Evolutionary conservation across 2,329 filamentous ascomycete species (phyloP).

Genomic region (Fragosphaeria purpurea): DNA sequence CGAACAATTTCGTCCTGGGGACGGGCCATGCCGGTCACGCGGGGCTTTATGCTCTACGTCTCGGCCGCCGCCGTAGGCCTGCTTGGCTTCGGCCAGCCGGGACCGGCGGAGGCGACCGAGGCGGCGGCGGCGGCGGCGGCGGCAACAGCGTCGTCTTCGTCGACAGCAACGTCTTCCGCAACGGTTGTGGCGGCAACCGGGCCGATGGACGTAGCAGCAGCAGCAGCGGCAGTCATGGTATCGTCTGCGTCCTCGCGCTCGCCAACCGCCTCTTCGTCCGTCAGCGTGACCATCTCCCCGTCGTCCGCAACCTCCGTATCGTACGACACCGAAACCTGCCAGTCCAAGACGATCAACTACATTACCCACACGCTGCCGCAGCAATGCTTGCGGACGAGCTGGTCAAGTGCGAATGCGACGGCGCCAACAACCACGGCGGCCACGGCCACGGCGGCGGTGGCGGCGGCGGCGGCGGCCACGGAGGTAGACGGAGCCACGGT

Average conservation of each 20-base stretch:
- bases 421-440: not conserved
- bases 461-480: slow-evolving; percentile 1
- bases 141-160: not conserved
- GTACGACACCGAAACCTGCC: slow-evolving; percentile 32
- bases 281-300: slow-evolving; percentile 3
- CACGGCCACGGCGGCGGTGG: slow-evolving; percentile 8
- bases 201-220: not conserved
- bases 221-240: not conserved
- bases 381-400: slow-evolving; percentile 60
- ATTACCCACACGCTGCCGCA: slow-evolving; percentile 70
- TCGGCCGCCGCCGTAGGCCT: slow-evolving; percentile 13
- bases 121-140: not conserved
- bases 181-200: not conserved
- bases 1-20: no score
- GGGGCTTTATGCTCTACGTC: slow-evolving; percentile 13
- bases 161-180: not conserved
- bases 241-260: not conserved
- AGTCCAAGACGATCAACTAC: slow-evolving; percentile 64
- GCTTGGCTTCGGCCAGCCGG: slow-evolving; percentile 11
- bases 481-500: not conserved
- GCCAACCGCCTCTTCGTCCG: not conserved
- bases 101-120: slow-evolving; percentile 8
- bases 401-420: slow-evolving; percentile 27
- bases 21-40: slow-evolving; percentile 7
- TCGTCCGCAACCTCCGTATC: not conserved